phyloP scores from a whole-genome alignment of 371 early-diverging fungal genomes.

The Phascolomyces articulosus region DNA sequence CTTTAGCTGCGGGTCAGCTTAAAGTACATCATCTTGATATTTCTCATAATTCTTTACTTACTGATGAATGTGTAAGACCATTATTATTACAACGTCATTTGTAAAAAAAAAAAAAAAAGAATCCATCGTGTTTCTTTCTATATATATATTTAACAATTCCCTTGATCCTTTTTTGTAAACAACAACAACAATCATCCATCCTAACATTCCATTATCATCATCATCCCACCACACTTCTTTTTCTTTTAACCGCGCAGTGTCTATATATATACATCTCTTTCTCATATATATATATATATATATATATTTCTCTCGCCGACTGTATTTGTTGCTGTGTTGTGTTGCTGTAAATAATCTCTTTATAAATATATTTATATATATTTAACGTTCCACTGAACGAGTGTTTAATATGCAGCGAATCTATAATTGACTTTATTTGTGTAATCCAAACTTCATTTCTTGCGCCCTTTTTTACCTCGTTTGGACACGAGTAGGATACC shows the following conservation, averaged over 20 bases:
- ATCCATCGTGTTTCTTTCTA: background rate
- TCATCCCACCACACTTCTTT: too few relatives aligned
- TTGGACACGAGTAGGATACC: constrained; percentile 2
- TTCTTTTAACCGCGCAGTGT: too few relatives aligned
- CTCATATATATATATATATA: too few relatives aligned
- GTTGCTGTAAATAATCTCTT: constrained; percentile 6
- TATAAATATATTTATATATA: background rate
- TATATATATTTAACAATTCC: too few relatives aligned
- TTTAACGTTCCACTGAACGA: background rate
- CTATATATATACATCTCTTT: constrained; percentile 8
- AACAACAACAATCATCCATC: too few relatives aligned
- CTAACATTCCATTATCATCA: too few relatives aligned
- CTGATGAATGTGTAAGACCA: background rate
- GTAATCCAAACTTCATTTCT: background rate
- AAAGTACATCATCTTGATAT: constrained; percentile 12
- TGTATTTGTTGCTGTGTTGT: background rate
- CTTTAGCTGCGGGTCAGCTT: constrained; percentile 14
- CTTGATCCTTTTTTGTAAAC: background rate
- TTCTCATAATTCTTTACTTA: constrained; percentile 3
- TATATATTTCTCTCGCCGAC: background rate
- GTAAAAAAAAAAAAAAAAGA: background rate
- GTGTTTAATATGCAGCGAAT: background rate
- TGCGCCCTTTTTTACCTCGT: constrained; percentile 2
- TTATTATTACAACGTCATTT: constrained; percentile 3
- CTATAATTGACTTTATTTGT: background rate